Conservation (phyloP, 352 stramenopile species). For the Pythium oligandrum region DNA sequence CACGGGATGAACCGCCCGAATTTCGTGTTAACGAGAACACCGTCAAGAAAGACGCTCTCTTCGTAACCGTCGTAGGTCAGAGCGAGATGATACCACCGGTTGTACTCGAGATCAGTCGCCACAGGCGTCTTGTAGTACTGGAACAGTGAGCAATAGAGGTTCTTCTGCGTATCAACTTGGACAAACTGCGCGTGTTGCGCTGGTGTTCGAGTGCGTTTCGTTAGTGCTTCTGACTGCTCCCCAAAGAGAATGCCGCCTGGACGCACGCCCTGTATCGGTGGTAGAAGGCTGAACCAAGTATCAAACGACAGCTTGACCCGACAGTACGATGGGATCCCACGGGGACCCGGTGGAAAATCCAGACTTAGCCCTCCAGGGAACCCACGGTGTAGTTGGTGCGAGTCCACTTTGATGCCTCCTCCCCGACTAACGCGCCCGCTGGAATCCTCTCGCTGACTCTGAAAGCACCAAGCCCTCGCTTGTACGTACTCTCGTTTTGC, state of each 20-base stretch:
- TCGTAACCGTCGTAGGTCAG: conserved; percentile 18
- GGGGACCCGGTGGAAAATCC: conserved; percentile 17
- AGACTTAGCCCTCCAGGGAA: conserved; percentile 5
- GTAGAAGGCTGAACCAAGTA: conserved; percentile 37
- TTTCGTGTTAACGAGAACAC: conserved; percentile 1
- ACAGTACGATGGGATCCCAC: conserved; percentile 16
- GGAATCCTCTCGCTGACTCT: too few species aligned
- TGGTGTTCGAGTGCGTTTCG: conserved; percentile 18
- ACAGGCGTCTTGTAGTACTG: conserved; percentile 7
- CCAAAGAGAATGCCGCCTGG: conserved; percentile 34
- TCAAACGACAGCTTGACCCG: conserved; percentile 19
- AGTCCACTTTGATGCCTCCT: conserved; percentile 8
- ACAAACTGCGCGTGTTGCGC: conserved; percentile 37
- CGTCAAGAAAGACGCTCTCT: conserved; percentile 25
- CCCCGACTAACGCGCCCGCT: too few species aligned
- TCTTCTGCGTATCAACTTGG: conserved; percentile 32
- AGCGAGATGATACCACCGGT: conserved; percentile 34
- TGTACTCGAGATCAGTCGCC: conserved; percentile 10
- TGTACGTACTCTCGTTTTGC: too few species aligned
- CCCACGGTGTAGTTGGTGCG: conserved; percentile 10
- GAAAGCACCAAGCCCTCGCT: too few species aligned
- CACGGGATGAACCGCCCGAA: not conserved
- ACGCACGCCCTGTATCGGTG: conserved; percentile 12
- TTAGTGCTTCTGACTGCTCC: conserved; percentile 27
- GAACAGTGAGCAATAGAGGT: conserved; percentile 42